Evolutionary conservation across 805 yeast genomes (phyloP).

Genomic region (Hanseniaspora thailandica): DNA sequence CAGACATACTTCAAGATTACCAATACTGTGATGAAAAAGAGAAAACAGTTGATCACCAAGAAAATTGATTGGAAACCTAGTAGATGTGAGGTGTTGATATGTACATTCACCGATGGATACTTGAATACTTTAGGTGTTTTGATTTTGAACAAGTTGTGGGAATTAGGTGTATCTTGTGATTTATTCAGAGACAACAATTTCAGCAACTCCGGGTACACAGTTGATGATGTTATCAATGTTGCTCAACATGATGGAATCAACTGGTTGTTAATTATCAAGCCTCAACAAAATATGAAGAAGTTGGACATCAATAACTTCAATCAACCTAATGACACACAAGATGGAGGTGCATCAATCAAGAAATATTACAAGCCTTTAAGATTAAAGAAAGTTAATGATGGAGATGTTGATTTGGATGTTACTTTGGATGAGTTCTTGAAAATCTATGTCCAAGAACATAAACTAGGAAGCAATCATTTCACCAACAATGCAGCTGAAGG

Average conservation of each 20-base stretch:
- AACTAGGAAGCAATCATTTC: not conserved
- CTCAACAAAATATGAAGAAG: conserved; percentile 33
- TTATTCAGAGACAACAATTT: conserved; percentile 29
- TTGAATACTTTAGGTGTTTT: conserved; percentile 53
- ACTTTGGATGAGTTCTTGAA: conserved; percentile 54
- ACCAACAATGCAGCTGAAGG: not conserved
- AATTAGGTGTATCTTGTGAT: conserved; percentile 68
- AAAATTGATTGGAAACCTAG: conserved; percentile 41
- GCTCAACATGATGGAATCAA: conserved; percentile 63
- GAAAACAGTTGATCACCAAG: conserved; percentile 28
- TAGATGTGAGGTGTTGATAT: conserved; percentile 72
- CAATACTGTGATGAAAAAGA: conserved; percentile 27
- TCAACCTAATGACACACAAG: conserved; percentile 4
- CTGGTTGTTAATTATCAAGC: conserved; percentile 70
- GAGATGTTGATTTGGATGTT: conserved; percentile 54
- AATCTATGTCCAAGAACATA: conserved; percentile 26
- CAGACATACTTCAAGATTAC: conserved; percentile 35
- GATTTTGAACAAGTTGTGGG: conserved; percentile 59
- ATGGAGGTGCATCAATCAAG: conserved; percentile 21
- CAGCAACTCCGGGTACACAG: conserved; percentile 27
- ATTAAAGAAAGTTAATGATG: conserved; percentile 49
- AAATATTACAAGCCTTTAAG: conserved; percentile 65
- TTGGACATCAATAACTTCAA: conserved; percentile 15
- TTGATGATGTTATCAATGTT: conserved; percentile 54
- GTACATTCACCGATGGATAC: conserved; percentile 49